Conservation (phyloP, 208 protist species). For the Trypanosoma vivax region DNA sequence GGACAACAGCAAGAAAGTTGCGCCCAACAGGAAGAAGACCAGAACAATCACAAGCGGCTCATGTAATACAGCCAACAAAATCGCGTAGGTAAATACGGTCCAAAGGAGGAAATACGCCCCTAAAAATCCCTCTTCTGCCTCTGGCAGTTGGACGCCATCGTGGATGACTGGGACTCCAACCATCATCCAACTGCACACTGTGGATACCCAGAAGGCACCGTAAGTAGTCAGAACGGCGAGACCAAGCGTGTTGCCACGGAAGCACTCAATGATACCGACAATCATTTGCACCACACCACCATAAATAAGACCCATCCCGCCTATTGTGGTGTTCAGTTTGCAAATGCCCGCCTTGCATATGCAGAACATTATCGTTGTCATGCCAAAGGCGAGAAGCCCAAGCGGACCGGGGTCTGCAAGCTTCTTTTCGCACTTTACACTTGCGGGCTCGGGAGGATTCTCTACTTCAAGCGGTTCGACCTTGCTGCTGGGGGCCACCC, state of each 20-base stretch:
- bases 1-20: conserved; percentile 22
- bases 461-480: too few relatives aligned
- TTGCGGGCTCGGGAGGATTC: too few relatives aligned
- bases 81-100: conserved; percentile 23
- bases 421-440: neutral
- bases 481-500: too few relatives aligned
- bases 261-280: conserved; percentile 33
- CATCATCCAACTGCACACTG: conserved; percentile 7
- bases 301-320: conserved; percentile 27
- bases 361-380: conserved; percentile 32
- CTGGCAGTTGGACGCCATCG: neutral
- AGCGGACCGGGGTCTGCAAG: conserved; percentile 28
- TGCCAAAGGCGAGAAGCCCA: conserved; percentile 37
- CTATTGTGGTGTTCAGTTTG: conserved; percentile 22
- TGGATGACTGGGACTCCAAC: conserved; percentile 1
- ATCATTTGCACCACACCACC: conserved; percentile 32
- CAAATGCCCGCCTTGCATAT: conserved; percentile 22
- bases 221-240: conserved; percentile 34
- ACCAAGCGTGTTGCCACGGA: conserved; percentile 31
- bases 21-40: conserved; percentile 20
- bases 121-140: conserved; percentile 12
- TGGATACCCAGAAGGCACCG: conserved; percentile 40
- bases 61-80: conserved; percentile 21
- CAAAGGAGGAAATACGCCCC: conserved; percentile 34
- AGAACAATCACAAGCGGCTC: conserved; percentile 13